phyloP scores from a whole-genome alignment of 2,329 filamentous ascomycete genomes.

The Sarocladium kiliense region DNA sequence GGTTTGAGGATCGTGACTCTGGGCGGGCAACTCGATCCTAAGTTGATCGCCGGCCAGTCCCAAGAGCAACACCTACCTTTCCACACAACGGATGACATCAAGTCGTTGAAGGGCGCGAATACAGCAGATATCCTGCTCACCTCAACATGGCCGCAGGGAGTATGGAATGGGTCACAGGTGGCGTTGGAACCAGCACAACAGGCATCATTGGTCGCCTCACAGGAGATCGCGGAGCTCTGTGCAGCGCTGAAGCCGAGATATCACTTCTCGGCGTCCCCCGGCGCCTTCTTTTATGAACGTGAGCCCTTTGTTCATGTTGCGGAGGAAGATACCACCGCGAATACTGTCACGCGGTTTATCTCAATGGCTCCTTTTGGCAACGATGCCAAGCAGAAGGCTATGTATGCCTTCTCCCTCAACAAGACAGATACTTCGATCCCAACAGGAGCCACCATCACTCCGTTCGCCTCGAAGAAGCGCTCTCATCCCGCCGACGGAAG shows the following conservation, averaged over 20 bases:
- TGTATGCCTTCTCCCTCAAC: slow-evolving; percentile 74
- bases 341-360: slow-evolving; percentile 78
- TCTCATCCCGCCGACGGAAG: slow-evolving; percentile 34
- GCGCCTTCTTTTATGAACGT: slow-evolving; percentile 73
- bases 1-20: slow-evolving; percentile 83
- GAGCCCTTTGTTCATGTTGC: slow-evolving; percentile 80
- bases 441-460: slow-evolving; percentile 67
- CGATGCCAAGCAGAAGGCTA: slow-evolving; percentile 67
- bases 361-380: slow-evolving; percentile 80
- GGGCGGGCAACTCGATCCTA: slow-evolving; percentile 65
- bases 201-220: slow-evolving; percentile 48
- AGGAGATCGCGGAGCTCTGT: slow-evolving; percentile 73
- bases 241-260: slow-evolving; percentile 82
- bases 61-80: slow-evolving; percentile 71
- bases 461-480: slow-evolving; percentile 63
- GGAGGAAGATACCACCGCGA: slow-evolving; percentile 40
- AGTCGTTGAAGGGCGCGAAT: slow-evolving; percentile 68
- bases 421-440: slow-evolving; percentile 61
- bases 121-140: slow-evolving; percentile 84
- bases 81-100: slow-evolving; percentile 73
- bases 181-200: slow-evolving; percentile 47
- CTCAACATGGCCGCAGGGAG: slow-evolving; percentile 72
- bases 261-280: slow-evolving; percentile 69
- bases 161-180: slow-evolving; percentile 65
- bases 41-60: slow-evolving; percentile 56